Conservation (phyloP, 768 basidiomycete species). For the Pleurotus eryngii region DNA sequence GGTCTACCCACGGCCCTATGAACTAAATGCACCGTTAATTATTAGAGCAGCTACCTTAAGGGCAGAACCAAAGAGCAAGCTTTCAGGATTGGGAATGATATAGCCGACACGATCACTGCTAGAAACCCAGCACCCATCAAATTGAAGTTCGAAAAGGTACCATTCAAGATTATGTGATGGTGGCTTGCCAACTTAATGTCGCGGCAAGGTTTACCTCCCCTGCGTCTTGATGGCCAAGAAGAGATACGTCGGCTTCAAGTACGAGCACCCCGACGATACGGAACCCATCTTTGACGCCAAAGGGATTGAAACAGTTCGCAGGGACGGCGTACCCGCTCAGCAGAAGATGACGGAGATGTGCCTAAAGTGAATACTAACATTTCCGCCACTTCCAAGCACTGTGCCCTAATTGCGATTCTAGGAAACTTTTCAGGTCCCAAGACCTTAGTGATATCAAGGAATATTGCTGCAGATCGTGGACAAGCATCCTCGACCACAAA, state of each 20-base stretch:
- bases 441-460: slow-evolving; percentile 88
- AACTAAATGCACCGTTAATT: not conserved
- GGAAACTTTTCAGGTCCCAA: slow-evolving; percentile 86
- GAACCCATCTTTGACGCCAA: slow-evolving; percentile 92
- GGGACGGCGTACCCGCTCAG: slow-evolving; percentile 89
- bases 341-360: slow-evolving; percentile 90
- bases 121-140: slow-evolving; percentile 90
- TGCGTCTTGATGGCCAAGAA: slow-evolving; percentile 98
- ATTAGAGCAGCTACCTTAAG: slow-evolving; percentile 54
- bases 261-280: slow-evolving; percentile 75
- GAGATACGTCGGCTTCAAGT: slow-evolving; percentile 96
- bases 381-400: too few species aligned
- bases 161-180: not conserved
- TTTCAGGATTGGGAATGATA: slow-evolving; percentile 89
- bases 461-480: slow-evolving; percentile 84
- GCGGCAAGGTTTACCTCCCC: slow-evolving; percentile 80
- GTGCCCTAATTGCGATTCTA: slow-evolving; percentile 25
- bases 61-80: slow-evolving; percentile 93
- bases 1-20: slow-evolving; percentile 14
- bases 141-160: slow-evolving; percentile 96
- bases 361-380: slow-evolving; percentile 60
- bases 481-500: slow-evolving; percentile 75
- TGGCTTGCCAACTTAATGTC: not conserved
- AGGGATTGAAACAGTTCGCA: slow-evolving; percentile 93
- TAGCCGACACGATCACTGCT: slow-evolving; percentile 82